Base-by-base conservation (phyloP, 2,329 filamentous ascomycete genomes). In the Septoria petroselini region DNA sequence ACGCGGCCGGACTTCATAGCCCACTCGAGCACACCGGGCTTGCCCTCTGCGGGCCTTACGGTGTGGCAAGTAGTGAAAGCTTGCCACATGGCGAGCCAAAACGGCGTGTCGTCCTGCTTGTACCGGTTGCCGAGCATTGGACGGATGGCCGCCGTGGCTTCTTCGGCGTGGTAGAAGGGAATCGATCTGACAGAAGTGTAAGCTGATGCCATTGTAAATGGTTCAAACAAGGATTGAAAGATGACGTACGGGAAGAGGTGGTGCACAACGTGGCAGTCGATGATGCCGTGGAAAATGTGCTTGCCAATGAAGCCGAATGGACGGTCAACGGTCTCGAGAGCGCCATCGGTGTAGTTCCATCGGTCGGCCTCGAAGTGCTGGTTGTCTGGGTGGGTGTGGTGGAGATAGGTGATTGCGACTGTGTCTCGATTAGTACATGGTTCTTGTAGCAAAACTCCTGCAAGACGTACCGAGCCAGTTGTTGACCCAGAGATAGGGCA, bases 401-500 rank as follows among this genome's bases (percentile, higher is more conserved):
- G 84, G 15, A 88, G 81, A 69, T 85, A 88, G 40, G 84, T 88
- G 64, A 88, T 87, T 55, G 83, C 83, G 15, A 88, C 83, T 82
- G 27, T 1, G n/a, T 15, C 17, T 34, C 25, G 3, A 27, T 50
- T 29, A 37, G 40, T 21, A 38, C 19, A 38, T 11, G 15, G 4
- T 12, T n/a, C 11, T 7, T 3, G 12, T 40, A 14, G 11, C 12
- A 33, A 33, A 2, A 7, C 7, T 23, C 7, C 23, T 29, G 9
- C 11, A 19, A 39, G 7, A 53, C 50, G n/a, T 21, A 53, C 78
- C 76, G 46, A 86, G 75, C 82, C 82, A 86, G 73, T 85, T 80
- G 71, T 86, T 82, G 27, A 84, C 77, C 83, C 83, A 86, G 53
- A 85, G 64, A 67, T 84, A 87, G 12, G 84, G 83, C n/a, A 83